Evolutionary conservation across 164 flowering plant species (phyloP).

Genomic region (Chimonanthus salicifolius): DNA sequence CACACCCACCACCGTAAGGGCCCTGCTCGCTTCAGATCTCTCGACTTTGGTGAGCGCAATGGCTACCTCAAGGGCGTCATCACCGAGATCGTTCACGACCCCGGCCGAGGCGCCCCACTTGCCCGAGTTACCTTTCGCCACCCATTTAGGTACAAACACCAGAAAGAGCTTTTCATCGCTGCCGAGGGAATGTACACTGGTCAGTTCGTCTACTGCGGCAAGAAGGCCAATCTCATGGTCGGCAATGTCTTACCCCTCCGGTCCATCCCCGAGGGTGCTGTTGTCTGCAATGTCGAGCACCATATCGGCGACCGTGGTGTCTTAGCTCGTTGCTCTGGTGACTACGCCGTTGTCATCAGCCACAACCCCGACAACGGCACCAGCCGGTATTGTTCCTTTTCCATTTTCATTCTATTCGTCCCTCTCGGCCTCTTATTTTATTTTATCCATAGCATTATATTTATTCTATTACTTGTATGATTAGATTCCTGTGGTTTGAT

Average conservation of each 20-base stretch:
- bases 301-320: slow-evolving; percentile 57
- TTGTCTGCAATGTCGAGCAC: slow-evolving; percentile 59
- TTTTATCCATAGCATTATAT: too few species aligned
- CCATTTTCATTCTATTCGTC: background rate
- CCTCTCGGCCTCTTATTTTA: background rate
- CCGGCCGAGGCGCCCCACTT: slow-evolving; percentile 59
- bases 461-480: too few species aligned
- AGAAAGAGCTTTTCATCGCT: slow-evolving; percentile 59
- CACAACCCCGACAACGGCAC: slow-evolving; percentile 60
- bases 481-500: too few species aligned
- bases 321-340: slow-evolving; percentile 49
- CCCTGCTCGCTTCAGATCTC: slow-evolving; percentile 48
- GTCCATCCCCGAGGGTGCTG: slow-evolving; percentile 60
- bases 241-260: slow-evolving; percentile 53
- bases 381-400: slow-evolving; percentile 23
- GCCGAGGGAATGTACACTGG: slow-evolving; percentile 65
- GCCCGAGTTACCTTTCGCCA: slow-evolving; percentile 54
- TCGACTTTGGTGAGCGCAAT: slow-evolving; percentile 57
- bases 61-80: slow-evolving; percentile 54
- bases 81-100: slow-evolving; percentile 51
- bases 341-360: slow-evolving; percentile 45
- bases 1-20: slow-evolving; percentile 53
- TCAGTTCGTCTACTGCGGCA: slow-evolving; percentile 57
- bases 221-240: slow-evolving; percentile 49
- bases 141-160: slow-evolving; percentile 53